Base-by-base conservation (phyloP, 495 filamentous ascomycete genomes). In the Annulohypoxylon moriforme region DNA sequence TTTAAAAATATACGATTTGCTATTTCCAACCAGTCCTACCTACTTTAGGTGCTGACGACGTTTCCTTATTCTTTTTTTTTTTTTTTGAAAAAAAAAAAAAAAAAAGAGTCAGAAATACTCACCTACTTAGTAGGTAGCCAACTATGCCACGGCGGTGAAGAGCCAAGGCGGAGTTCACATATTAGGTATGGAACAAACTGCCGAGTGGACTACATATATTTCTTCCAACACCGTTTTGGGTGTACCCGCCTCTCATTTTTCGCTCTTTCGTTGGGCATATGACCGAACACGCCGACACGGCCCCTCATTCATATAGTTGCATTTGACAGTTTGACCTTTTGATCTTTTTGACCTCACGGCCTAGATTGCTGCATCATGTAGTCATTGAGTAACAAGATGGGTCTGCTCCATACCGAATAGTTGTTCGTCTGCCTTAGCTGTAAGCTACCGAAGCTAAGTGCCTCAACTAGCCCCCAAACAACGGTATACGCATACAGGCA, bases 401-500 rank as follows among this genome's bases (percentile, higher is more conserved):
- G 53, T 58, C 69, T 70, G 31, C 63, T 52, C 58, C 57, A 58
- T 57, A 40, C 49, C 50, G 40, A 62, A 57, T 34, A 58, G 16
- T 40, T 40, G 18, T 22, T 64, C 50, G 24, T 14, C 31, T 31
- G 22, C 50, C 56, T 66, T 50, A 50, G 56, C 58, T 50, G 14
- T 49, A 49, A 67, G 52, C 69, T 72, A 67, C 58, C 50, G 50
- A 50, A 53, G 25, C 58, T 64, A 72, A 40, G 62, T n/a, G 47
- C 63, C 36, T 52, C 59, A 42, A 59, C 44, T 44, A 67, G n/a
- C 58, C n/a, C 31, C 50, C 34, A 62, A 68, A 27, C 59, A 24
- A 52, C 59, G 27, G 59, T 55, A 64, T 55, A 60, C 44, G 14
- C 5, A 67, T 52, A 34, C 42, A 64, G 42, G 14, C 63, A 53